Base-by-base conservation (phyloP, 805 yeast species). In the Cyberlindnera mrakii region DNA sequence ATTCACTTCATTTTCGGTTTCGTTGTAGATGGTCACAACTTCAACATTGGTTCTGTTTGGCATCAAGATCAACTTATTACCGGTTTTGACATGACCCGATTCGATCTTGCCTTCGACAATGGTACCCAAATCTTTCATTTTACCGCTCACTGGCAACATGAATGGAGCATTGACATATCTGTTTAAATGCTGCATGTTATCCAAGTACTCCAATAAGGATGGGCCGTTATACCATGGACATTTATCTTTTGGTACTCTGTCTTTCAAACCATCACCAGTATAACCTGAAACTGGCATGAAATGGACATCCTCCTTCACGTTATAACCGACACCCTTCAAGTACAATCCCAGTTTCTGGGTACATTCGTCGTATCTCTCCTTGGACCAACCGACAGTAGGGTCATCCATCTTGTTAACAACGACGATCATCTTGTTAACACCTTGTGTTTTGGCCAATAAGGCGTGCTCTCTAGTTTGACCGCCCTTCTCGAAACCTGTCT, bases 401-500 rank as follows among this genome's bases (percentile, higher is more conserved):
- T 93, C 99, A 69, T 93, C 99, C 98, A 93, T 91, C 78, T 93
- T 93, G 74, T 93, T 93, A 55, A 91, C 89, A 42, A 85, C 97
- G 46, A 91, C 96, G 51, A 93, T 74, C 65, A 91, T 77, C 65
- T 82, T 85, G 74, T 91, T 88, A 49, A 91, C 96, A 71, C 99
- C 99, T 70, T 91, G 98, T 41, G 97, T 93, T 75, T 91, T 93
- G 49, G 99, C 99, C 63, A 91, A 75, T 47, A 91, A 72, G 11
- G 98, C 98, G 62, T 91, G 99, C 75, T 90, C 98, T 72, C 97
- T 83, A 31, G 98, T 90, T 72, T 91, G 99, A 55, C 99, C 99
- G 60, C 98, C 98, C 66, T 89, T 87, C 73, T 91, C 99, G 62
- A 91, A 91, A 49, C 99, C 99, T 43, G 99, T 93, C 72, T 93